Conservation (phyloP, 2,329 filamentous ascomycete genomes). For the Aspergillus pseudonomiae region DNA sequence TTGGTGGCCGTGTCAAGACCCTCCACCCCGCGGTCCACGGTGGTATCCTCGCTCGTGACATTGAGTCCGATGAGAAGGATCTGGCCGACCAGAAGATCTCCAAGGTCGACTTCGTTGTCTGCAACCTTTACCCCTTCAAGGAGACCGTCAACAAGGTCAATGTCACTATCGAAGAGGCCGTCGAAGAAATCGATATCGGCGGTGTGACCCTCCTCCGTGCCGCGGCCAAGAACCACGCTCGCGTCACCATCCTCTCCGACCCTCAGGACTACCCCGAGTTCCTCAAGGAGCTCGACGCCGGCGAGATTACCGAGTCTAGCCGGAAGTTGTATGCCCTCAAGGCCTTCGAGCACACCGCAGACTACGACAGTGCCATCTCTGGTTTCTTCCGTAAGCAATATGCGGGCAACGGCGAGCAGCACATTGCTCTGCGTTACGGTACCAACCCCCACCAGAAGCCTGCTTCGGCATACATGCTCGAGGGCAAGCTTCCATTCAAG, state of each 20-base stretch:
- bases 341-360: constrained; percentile 96
- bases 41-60: constrained; percentile 85
- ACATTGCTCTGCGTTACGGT: constrained; percentile 86
- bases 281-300: constrained; percentile 82
- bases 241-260: constrained; percentile 95
- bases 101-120: constrained; percentile 94
- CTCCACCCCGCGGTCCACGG: constrained; percentile 90
- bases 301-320: constrained; percentile 81
- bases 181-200: constrained; percentile 98
- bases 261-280: constrained; percentile 93
- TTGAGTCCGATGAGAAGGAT: constrained; percentile 95
- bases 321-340: constrained; percentile 91
- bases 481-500: constrained; percentile 86
- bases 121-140: constrained; percentile 99
- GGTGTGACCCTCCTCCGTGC: constrained; percentile 95
- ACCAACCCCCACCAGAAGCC: constrained; percentile 99
- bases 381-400: constrained; percentile 99
- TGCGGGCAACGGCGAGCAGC: constrained; percentile 79
- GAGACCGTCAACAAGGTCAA: constrained; percentile 96
- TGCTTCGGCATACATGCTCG: constrained; percentile 77
- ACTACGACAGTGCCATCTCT: constrained; percentile 93
- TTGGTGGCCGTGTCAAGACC: constrained; percentile 89
- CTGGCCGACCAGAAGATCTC: constrained; percentile 91
- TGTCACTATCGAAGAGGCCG: constrained; percentile 92
- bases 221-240: constrained; percentile 95